Conservation (phyloP, 2,329 filamentous ascomycete species). For the Ilyonectria sp. region DNA sequence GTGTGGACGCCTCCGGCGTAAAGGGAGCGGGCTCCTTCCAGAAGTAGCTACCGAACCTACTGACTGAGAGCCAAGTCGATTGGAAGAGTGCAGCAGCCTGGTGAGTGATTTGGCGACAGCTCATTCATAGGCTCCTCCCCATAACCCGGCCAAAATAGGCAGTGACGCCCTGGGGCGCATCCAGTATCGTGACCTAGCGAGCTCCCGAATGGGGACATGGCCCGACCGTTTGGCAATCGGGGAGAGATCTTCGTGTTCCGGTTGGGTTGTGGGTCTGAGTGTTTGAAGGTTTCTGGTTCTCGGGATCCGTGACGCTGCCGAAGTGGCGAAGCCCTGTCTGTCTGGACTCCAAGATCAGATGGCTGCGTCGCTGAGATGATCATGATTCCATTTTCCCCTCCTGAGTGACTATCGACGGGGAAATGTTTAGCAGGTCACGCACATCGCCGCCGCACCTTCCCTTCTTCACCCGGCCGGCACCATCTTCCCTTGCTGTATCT, state of each 20-base stretch:
- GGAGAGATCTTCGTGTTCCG: conserved; percentile 20
- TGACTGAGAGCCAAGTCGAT: conserved; percentile 14
- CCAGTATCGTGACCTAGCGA: conserved; percentile 19
- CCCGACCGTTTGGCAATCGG: conserved; percentile 30
- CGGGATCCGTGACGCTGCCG: conserved; percentile 19
- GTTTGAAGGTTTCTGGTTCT: conserved; percentile 15
- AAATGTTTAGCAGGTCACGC: conserved; percentile 10
- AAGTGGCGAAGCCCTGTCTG: conserved; percentile 1
- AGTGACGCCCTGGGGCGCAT: conserved; percentile 2
- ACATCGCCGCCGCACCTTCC: conserved; percentile 2
- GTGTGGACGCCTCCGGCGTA: conserved; percentile 15
- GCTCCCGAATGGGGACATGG: conserved; percentile 24
- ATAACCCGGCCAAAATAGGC: conserved; percentile 2
- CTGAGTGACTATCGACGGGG: neutral
- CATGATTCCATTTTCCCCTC: conserved; percentile 19
- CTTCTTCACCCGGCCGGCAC: conserved; percentile 1
- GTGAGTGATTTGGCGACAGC: conserved; percentile 18
- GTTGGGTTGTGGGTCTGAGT: conserved; percentile 20
- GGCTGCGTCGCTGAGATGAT: conserved; percentile 19
- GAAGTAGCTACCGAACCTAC: conserved; percentile 29
- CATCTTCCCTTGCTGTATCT: neutral
- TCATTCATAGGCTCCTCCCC: conserved; percentile 11
- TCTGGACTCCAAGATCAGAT: conserved; percentile 10
- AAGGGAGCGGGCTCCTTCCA: conserved; percentile 40
- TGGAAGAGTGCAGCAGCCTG: conserved; percentile 10